Evolutionary conservation across 169 alveolate species (phyloP).

Genomic region (Theileria orientalis): DNA sequence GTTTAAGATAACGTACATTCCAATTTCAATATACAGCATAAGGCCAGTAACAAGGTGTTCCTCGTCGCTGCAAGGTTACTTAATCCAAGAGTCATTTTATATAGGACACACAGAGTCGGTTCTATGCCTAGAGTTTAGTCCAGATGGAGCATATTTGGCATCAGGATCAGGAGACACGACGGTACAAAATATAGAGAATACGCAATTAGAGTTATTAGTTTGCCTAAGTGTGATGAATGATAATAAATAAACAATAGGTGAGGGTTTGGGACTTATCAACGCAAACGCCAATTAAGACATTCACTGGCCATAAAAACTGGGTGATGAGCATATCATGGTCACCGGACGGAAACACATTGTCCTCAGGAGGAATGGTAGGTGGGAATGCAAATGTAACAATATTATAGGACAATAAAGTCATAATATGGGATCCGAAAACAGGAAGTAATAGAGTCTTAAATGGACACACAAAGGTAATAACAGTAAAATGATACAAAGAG

Average conservation of each 20-base stretch:
- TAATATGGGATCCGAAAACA: slow-evolving; percentile 50
- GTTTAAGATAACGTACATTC: slow-evolving; percentile 76
- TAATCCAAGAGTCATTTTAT: too few relatives aligned
- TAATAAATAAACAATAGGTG: slow-evolving; percentile 47
- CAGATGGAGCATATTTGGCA: slow-evolving; percentile 88
- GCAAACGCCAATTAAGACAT: slow-evolving; percentile 87
- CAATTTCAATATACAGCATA: slow-evolving; percentile 81
- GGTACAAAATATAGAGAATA: slow-evolving; percentile 38
- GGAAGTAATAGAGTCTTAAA: slow-evolving; percentile 30
- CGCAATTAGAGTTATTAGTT: too few relatives aligned
- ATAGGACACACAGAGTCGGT: slow-evolving; percentile 87
- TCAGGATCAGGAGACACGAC: slow-evolving; percentile 94
- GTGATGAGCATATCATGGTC: slow-evolving; percentile 89
- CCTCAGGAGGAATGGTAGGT: slow-evolving; percentile 89
- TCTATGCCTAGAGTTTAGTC: slow-evolving; percentile 86
- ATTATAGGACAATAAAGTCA: slow-evolving; percentile 47
- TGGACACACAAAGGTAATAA: slow-evolving; percentile 64
- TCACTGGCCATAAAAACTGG: slow-evolving; percentile 92
- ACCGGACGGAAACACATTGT: slow-evolving; percentile 89
- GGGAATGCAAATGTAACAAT: not conserved
- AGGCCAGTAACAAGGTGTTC: slow-evolving; percentile 89
- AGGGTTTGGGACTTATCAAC: slow-evolving; percentile 93
- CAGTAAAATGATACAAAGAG: not conserved
- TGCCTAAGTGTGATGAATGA: not conserved
- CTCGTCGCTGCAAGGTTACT: slow-evolving; percentile 83